Conservation (phyloP, 306 rosid genomes). For the Cyamopsis tetragonoloba region DNA sequence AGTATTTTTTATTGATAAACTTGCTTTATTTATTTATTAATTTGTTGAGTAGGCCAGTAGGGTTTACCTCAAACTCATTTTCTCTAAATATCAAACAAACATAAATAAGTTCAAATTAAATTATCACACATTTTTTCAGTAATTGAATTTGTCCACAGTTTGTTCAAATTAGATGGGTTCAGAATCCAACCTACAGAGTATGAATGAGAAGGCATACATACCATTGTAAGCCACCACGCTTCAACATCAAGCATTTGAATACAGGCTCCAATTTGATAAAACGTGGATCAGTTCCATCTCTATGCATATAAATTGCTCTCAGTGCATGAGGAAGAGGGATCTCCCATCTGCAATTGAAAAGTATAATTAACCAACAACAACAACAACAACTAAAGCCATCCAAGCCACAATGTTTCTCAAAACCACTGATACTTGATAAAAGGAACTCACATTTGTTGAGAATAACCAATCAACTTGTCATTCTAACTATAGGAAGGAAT, state of each 20-base stretch:
- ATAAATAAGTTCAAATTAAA: constrained; percentile 1
- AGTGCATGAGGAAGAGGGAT: constrained; percentile 72
- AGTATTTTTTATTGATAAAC: neutral
- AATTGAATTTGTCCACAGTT: neutral
- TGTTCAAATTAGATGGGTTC: neutral
- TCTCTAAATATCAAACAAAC: constrained; percentile 1
- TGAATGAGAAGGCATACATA: constrained; percentile 28
- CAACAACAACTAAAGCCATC: constrained; percentile 21
- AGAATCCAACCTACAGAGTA: neutral
- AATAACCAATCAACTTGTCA: neutral
- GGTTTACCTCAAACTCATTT: neutral
- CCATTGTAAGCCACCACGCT: constrained; percentile 62
- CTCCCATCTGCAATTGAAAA: constrained; percentile 76
- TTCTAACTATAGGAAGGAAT: constrained; percentile 9
- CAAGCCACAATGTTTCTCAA: constrained; percentile 4
- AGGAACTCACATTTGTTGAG: neutral
- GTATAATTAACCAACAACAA: constrained; percentile 19
- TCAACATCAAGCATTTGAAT: constrained; percentile 74
- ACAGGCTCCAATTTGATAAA: constrained; percentile 75
- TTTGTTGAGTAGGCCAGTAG: neutral
- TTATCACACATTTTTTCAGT: neutral
- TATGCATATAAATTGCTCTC: constrained; percentile 48
- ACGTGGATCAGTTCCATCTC: constrained; percentile 82
- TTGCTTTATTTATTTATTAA: neutral
- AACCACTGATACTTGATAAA: constrained; percentile 2